phyloP scores from a whole-genome alignment of 352 stramenopile genomes.

The Phytopythium sindhum region DNA sequence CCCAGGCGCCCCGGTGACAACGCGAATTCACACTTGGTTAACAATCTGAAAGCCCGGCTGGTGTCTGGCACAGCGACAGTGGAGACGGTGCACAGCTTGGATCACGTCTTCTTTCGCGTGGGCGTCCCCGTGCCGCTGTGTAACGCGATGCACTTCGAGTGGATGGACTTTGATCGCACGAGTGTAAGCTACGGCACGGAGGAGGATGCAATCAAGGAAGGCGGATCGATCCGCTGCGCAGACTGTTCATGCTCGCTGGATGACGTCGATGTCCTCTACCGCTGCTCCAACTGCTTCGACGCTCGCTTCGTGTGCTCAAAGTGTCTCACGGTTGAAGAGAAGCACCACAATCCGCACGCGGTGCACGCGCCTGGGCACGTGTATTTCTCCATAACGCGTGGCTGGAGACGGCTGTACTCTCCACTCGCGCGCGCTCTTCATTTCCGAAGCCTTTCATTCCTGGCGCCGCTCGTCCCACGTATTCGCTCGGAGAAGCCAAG shows the following conservation, averaged over 20 bases:
- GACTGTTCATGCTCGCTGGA: constrained; percentile 10
- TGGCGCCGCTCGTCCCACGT: constrained; percentile 50
- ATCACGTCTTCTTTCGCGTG: constrained; percentile 45
- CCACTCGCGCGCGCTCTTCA: constrained; percentile 20
- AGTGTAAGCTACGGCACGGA: neutral
- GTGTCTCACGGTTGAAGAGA: constrained; percentile 47
- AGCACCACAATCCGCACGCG: constrained; percentile 30
- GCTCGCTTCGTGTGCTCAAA: constrained; percentile 38
- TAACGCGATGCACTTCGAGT: constrained; percentile 28
- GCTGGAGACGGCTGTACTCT: constrained; percentile 33
- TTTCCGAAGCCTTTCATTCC: constrained; percentile 41
- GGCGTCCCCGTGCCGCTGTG: constrained; percentile 39
- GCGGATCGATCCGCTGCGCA: neutral
- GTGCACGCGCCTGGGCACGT: constrained; percentile 61
- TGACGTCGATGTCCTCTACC: constrained; percentile 39
- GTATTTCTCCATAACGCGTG: constrained; percentile 51
- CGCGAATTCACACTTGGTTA: neutral
- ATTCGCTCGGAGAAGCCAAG: constrained; percentile 45
- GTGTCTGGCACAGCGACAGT: neutral
- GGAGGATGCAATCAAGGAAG: neutral
- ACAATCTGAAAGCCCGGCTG: neutral
- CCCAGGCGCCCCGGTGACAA: neutral
- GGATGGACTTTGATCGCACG: constrained; percentile 4
- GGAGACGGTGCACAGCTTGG: constrained; percentile 16
- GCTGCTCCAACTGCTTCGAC: constrained; percentile 59